Percentiles rank a stretch among this genome's conserved stretches.
Conservation (phyloP, 257 asterid species). For the Voacanga thouarsii region DNA sequence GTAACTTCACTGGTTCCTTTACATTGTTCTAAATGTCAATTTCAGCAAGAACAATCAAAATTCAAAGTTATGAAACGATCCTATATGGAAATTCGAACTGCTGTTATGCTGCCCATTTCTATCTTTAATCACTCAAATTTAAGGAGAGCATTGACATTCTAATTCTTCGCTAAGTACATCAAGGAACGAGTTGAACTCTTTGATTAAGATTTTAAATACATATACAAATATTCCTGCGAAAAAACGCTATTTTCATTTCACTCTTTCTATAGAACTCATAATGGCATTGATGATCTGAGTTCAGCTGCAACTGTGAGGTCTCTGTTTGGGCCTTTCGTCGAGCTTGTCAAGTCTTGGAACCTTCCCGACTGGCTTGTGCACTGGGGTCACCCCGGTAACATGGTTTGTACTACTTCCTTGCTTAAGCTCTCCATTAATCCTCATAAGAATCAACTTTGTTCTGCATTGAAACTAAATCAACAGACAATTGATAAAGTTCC, state of each 20-base stretch:
- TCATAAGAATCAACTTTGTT: not conserved
- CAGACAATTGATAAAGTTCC: not conserved
- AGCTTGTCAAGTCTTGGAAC: conserved; percentile 64
- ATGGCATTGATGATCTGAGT: conserved; percentile 18
- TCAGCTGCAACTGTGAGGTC: conserved; percentile 70
- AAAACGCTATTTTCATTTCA: not conserved
- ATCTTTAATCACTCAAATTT: not conserved
- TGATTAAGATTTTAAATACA: not conserved
- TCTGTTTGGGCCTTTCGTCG: conserved; percentile 60
- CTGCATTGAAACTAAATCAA: not conserved
- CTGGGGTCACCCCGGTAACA: conserved; percentile 98
- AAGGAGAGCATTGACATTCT: not conserved
- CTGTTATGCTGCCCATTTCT: not conserved
- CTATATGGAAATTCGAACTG: not conserved
- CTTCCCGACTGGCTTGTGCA: conserved; percentile 91
- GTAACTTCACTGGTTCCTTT: not conserved
- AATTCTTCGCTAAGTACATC: not conserved
- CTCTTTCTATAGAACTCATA: not conserved
- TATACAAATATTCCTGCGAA: not conserved
- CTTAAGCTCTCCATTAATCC: not conserved
- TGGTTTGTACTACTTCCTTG: conserved; percentile 39
- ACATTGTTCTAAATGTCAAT: not conserved
- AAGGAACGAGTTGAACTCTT: not conserved
- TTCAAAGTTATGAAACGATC: not conserved
- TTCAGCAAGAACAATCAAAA: too few species aligned